Conservation (phyloP, 2,329 filamentous ascomycete species). For the Tetracladium maxilliforme region DNA sequence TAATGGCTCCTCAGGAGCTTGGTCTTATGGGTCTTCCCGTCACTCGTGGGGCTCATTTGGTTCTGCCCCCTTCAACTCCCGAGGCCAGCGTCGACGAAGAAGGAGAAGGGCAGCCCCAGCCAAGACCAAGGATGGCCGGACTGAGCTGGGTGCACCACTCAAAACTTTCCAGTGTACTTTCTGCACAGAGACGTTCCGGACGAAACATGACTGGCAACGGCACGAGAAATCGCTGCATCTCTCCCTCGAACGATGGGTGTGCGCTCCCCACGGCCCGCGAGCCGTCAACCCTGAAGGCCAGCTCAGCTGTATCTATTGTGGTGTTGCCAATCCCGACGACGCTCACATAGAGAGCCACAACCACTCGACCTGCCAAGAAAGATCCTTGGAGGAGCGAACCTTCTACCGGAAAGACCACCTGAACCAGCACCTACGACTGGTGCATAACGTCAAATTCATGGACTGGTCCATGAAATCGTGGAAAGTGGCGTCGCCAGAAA, state of each 20-base stretch:
- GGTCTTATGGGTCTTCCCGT: constrained; percentile 42
- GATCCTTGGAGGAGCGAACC: constrained; percentile 42
- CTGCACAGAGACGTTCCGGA: constrained; percentile 52
- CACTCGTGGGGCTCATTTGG: constrained; percentile 38
- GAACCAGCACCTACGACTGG: constrained; percentile 48
- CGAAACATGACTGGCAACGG: constrained; percentile 55
- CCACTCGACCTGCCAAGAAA: constrained; percentile 50
- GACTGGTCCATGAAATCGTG: constrained; percentile 51
- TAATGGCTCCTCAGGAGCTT: constrained; percentile 38
- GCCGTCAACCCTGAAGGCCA: constrained; percentile 42
- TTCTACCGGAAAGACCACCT: constrained; percentile 55
- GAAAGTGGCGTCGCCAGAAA: constrained; percentile 44
- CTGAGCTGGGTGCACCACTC: constrained; percentile 23
- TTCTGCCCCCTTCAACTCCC: constrained; percentile 10
- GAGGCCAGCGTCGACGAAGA: constrained; percentile 20
- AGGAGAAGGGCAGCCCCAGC: constrained; percentile 27
- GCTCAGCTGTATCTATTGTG: constrained; percentile 43
- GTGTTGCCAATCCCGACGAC: constrained; percentile 35
- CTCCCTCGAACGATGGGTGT: constrained; percentile 53
- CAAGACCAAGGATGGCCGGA: constrained; percentile 20
- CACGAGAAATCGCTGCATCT: constrained; percentile 55
- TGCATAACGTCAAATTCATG: constrained; percentile 45
- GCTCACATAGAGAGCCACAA: constrained; percentile 44
- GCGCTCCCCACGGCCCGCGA: constrained; percentile 38
- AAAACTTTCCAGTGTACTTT: constrained; percentile 54